These are phyloP conservation scores for Phyllosticta paracitricarpa DNA, from an alignment of 2,329 filamentous ascomycete species.

Conservation along the genomic window DNA sequence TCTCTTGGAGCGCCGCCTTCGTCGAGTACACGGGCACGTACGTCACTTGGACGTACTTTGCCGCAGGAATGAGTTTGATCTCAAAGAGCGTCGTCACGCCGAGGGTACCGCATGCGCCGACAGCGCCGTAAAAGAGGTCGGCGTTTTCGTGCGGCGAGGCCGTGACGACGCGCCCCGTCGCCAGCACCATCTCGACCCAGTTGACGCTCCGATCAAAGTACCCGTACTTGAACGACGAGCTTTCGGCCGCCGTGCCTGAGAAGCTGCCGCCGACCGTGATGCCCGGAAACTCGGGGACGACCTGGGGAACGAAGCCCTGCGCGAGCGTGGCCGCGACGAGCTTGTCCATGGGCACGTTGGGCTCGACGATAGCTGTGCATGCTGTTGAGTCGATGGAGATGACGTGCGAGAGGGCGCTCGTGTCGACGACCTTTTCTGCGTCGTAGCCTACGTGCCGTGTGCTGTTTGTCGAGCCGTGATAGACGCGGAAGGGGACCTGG, in stretches of 20 bases:
- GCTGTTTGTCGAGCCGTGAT: conserved; percentile 68
- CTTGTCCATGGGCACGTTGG: conserved; percentile 59
- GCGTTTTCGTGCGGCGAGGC: conserved; percentile 45
- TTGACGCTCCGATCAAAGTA: conserved; percentile 55
- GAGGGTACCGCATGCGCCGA: conserved; percentile 56
- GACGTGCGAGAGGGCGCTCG: conserved; percentile 52
- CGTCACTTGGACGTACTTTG: conserved; percentile 39
- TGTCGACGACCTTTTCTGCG: conserved; percentile 53
- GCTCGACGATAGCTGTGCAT: conserved; percentile 55
- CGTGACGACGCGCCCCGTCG: conserved; percentile 46
- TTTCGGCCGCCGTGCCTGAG: conserved; percentile 58
- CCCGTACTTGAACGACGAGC: conserved; percentile 58
- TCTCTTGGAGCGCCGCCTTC: conserved; percentile 32
- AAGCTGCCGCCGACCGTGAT: conserved; percentile 62
- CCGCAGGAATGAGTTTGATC: conserved; percentile 36
- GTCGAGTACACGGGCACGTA: conserved; percentile 36
- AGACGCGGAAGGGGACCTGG: conserved; percentile 58
- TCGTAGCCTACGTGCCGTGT: conserved; percentile 45
- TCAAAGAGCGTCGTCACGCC: conserved; percentile 54
- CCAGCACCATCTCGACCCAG: conserved; percentile 55
- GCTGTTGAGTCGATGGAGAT: conserved; percentile 46
- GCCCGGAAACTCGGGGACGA: conserved; percentile 64
- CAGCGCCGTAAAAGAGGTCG: conserved; percentile 56
- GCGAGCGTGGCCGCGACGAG: conserved; percentile 50
- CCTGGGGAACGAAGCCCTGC: conserved; percentile 49